These are phyloP conservation scores for Trametopsis cervina DNA, from an alignment of 768 basidiomycete species.

Conservation along the genomic window DNA sequence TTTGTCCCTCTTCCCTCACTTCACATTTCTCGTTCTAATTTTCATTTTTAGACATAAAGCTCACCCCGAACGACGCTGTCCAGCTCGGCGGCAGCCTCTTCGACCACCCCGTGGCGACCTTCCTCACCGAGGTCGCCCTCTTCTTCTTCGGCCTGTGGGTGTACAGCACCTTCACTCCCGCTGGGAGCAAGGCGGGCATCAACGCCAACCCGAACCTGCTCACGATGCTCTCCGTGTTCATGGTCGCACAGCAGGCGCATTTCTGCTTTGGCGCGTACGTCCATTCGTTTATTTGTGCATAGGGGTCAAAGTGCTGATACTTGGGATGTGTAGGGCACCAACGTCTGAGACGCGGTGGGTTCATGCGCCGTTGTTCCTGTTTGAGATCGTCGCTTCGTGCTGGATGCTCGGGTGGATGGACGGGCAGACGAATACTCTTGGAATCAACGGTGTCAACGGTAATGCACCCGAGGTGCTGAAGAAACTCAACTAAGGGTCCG, in stretches of 20 bases:
- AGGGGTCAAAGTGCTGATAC: too few species aligned
- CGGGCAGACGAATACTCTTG: slow-evolving; percentile 4
- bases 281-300: background rate
- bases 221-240: slow-evolving; percentile 15
- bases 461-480: slow-evolving; percentile 3
- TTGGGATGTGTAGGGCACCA: too few species aligned
- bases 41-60: slow-evolving; percentile 19
- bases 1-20: slow-evolving; percentile 4
- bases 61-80: slow-evolving; percentile 19
- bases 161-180: slow-evolving; percentile 19
- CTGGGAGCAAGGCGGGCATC: slow-evolving; percentile 17
- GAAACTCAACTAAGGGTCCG: slow-evolving; percentile 2
- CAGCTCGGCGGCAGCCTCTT: slow-evolving; percentile 20
- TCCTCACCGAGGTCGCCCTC: slow-evolving; percentile 21
- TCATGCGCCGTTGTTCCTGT: slow-evolving; percentile 25
- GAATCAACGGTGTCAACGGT: background rate
- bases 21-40: background rate
- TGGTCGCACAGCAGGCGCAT: slow-evolving; percentile 22
- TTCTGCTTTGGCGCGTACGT: slow-evolving; percentile 25
- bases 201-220: slow-evolving; percentile 17
- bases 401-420: slow-evolving; percentile 25
- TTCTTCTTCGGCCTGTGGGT: slow-evolving; percentile 23
- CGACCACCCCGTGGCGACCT: slow-evolving; percentile 18
- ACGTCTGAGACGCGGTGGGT: slow-evolving; percentile 24
- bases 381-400: slow-evolving; percentile 20